phyloP scores from a whole-genome alignment of 257 asterid genomes.

The Cynanchum wilfordii region DNA sequence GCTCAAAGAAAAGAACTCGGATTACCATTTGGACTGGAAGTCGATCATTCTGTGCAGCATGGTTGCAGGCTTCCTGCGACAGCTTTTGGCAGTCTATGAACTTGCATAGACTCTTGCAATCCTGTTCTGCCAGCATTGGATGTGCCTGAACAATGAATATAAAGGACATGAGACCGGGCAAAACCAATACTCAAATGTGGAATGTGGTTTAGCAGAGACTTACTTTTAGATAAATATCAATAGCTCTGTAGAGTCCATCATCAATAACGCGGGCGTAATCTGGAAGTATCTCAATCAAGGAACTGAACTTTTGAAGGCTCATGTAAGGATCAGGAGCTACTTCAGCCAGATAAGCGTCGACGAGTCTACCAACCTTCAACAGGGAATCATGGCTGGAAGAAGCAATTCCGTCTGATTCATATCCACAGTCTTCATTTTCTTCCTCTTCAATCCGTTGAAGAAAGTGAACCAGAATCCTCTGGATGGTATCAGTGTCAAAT shows the following conservation, averaged over 20 bases:
- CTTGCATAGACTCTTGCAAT: conserved; percentile 53
- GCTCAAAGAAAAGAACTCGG: conserved; percentile 54
- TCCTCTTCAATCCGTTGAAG: conserved; percentile 54
- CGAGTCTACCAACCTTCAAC: conserved; percentile 55
- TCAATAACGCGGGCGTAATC: conserved; percentile 64
- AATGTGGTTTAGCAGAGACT: background rate
- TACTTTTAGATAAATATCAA: conserved; percentile 67
- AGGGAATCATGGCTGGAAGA: conserved; percentile 50
- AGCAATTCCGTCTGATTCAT: conserved; percentile 46
- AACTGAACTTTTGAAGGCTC: conserved; percentile 49
- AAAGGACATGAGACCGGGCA: background rate
- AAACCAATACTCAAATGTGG: background rate
- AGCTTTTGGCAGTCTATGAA: conserved; percentile 59
- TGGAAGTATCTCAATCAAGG: conserved; percentile 51
- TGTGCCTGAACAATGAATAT: conserved; percentile 35
- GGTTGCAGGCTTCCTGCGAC: conserved; percentile 63
- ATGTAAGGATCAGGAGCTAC: conserved; percentile 63
- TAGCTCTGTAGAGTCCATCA: conserved; percentile 66
- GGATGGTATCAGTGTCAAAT: conserved; percentile 51
- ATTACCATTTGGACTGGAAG: conserved; percentile 54
- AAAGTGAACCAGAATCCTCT: conserved; percentile 51
- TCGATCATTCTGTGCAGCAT: conserved; percentile 64
- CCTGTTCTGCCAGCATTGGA: conserved; percentile 44
- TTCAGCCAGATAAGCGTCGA: conserved; percentile 62
- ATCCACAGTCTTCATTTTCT: conserved; percentile 44